Evolutionary conservation across 345 rosid species (phyloP).

Genomic region (Salix purpurea): DNA sequence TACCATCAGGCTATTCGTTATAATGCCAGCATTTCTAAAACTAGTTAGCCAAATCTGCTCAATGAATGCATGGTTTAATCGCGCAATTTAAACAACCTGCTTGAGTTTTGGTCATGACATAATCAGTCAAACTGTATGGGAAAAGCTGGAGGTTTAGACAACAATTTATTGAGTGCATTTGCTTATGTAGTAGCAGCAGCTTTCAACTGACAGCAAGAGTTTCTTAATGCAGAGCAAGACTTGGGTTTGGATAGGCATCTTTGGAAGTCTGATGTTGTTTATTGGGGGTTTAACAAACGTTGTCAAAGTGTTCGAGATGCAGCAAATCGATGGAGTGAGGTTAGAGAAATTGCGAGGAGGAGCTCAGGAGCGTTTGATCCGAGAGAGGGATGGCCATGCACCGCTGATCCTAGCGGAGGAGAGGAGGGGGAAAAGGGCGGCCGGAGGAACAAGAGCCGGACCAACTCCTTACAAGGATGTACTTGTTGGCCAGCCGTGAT

Average conservation of each 20-base stretch:
- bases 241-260: constrained; percentile 54
- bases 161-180: not conserved
- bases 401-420: constrained; percentile 57
- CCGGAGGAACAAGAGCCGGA: constrained; percentile 16
- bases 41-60: too few species aligned
- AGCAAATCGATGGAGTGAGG: constrained; percentile 43
- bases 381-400: constrained; percentile 50
- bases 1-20: too few species aligned
- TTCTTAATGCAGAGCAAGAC: constrained; percentile 38
- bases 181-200: not conserved
- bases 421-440: constrained; percentile 28
- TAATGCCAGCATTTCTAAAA: too few species aligned
- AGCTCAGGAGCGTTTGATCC: constrained; percentile 51
- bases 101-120: too few species aligned
- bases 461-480: constrained; percentile 55
- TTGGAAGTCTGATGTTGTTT: constrained; percentile 47
- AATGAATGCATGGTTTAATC: too few species aligned
- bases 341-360: constrained; percentile 78
- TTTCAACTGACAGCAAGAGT: not conserved
- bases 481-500: constrained; percentile 37
- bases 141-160: too few species aligned
- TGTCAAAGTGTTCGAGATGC: constrained; percentile 71
- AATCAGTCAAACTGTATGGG: too few species aligned
- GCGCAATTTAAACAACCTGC: too few species aligned
- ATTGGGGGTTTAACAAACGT: constrained; percentile 56